phyloP scores from a whole-genome alignment of 139 green algal genomes.

The Diplosphaera chodatii region DNA sequence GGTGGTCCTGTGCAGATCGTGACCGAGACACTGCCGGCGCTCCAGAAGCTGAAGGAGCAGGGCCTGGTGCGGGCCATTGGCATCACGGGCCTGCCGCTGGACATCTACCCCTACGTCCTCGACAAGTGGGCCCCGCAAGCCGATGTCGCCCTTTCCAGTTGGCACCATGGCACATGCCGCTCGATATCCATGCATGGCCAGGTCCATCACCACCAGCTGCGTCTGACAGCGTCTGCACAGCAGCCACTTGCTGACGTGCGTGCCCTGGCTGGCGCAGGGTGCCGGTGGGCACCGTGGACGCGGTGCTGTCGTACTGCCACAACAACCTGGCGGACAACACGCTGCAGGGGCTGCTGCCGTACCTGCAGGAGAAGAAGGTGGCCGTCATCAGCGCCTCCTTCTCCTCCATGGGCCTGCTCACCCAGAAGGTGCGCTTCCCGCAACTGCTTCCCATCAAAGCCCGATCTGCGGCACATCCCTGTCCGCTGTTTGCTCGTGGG shows the following conservation, averaged over 20 bases:
- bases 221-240: no score
- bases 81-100: slow-evolving; percentile 86
- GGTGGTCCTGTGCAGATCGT: slow-evolving; percentile 67
- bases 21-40: slow-evolving; percentile 78
- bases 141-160: no score
- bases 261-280: slow-evolving; percentile 22
- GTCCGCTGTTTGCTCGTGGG: no score
- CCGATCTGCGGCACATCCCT: no score
- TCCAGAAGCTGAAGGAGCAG: slow-evolving; percentile 63
- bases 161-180: no score
- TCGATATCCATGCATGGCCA: no score
- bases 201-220: no score
- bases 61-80: slow-evolving; percentile 77
- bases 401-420: slow-evolving; percentile 88
- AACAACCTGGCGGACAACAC: slow-evolving; percentile 70
- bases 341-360: slow-evolving; percentile 46
- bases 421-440: no score
- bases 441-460: no score
- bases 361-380: slow-evolving; percentile 52
- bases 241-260: no score
- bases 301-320: slow-evolving; percentile 90
- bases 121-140: slow-evolving; percentile 53
- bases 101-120: slow-evolving; percentile 65
- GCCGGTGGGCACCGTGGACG: slow-evolving; percentile 62
- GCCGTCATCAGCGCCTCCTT: slow-evolving; percentile 81